Conservation (phyloP, 1,284 basidiomycete species). For the Austroboletus rostrupii region DNA sequence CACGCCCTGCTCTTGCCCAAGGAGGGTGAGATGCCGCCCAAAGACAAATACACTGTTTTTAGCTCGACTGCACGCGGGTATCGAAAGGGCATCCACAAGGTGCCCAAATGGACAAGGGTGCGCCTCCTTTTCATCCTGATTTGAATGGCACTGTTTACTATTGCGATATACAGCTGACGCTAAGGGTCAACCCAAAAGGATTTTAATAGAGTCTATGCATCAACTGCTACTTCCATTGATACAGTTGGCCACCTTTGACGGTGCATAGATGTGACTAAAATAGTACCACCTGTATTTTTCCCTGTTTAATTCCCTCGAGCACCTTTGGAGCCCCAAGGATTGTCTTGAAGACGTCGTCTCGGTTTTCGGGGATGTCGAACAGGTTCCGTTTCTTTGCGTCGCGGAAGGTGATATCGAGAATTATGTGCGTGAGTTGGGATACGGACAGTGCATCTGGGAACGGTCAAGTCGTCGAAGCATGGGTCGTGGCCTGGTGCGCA, state of each 20-base stretch:
- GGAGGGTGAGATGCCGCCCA: slow-evolving; percentile 81
- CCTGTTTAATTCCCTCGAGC: slow-evolving; percentile 58
- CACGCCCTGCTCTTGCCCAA: slow-evolving; percentile 78
- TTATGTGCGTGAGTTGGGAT: slow-evolving; percentile 74
- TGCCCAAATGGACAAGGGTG: slow-evolving; percentile 91
- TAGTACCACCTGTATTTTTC: slow-evolving; percentile 72
- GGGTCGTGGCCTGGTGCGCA: slow-evolving; percentile 31
- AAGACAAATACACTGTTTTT: slow-evolving; percentile 96
- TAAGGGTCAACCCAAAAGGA: slow-evolving; percentile 83
- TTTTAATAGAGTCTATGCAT: slow-evolving; percentile 64
- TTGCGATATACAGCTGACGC: slow-evolving; percentile 56
- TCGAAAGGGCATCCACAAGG: slow-evolving; percentile 93
- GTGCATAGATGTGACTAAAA: slow-evolving; percentile 42
- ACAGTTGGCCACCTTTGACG: not conserved
- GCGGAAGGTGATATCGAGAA: slow-evolving; percentile 66
- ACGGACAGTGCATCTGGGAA: slow-evolving; percentile 61
- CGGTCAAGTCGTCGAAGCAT: slow-evolving; percentile 6
- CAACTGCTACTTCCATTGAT: slow-evolving; percentile 18
- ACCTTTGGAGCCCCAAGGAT: slow-evolving; percentile 63
- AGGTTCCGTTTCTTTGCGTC: slow-evolving; percentile 74
- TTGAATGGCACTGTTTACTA: slow-evolving; percentile 10
- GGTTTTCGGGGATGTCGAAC: slow-evolving; percentile 77
- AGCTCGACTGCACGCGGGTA: slow-evolving; percentile 70
- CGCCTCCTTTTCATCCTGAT: slow-evolving; percentile 24
- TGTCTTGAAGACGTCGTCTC: slow-evolving; percentile 75